Evolutionary conservation across 495 filamentous ascomycete species (phyloP).

Genomic region (Aspergillus ostianus): DNA sequence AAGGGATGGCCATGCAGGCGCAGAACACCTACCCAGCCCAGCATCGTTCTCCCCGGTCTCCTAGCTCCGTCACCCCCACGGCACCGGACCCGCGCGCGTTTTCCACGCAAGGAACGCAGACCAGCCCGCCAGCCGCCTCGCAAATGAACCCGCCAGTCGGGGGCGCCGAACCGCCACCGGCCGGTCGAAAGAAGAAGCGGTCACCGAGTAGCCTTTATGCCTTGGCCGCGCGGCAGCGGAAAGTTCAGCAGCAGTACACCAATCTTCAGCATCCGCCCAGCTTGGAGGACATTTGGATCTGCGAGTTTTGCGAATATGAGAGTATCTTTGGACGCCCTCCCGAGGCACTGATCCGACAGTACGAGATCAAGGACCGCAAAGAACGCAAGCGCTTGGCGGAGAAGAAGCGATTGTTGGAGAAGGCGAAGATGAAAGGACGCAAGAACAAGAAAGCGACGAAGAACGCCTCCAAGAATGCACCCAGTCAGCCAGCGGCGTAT

Average conservation of each 20-base stretch:
- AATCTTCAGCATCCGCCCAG: conserved; percentile 76
- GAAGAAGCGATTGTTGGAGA: conserved; percentile 81
- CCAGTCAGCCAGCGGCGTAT: conserved; percentile 32
- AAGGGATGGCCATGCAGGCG: conserved; percentile 55
- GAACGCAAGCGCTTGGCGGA: conserved; percentile 79
- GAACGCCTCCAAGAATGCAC: conserved; percentile 59
- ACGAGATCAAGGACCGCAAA: conserved; percentile 90
- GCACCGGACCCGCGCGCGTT: conserved; percentile 38
- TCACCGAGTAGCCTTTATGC: conserved; percentile 58
- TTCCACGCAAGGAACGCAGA: conserved; percentile 63
- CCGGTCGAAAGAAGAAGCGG: conserved; percentile 55
- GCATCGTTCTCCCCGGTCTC: conserved; percentile 27
- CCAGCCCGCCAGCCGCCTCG: conserved; percentile 52
- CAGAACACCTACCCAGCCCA: conserved; percentile 31
- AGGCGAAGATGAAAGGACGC: conserved; percentile 90
- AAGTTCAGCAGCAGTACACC: conserved; percentile 65
- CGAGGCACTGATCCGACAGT: conserved; percentile 80
- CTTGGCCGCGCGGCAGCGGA: conserved; percentile 63
- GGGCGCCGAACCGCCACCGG: conserved; percentile 31
- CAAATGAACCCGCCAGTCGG: conserved; percentile 32
- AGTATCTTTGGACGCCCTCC: conserved; percentile 81
- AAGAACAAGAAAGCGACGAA: conserved; percentile 74
- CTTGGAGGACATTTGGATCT: conserved; percentile 84
- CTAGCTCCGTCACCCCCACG: conserved; percentile 29
- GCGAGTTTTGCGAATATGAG: conserved; percentile 90